phyloP scores from a whole-genome alignment of 2,329 filamentous ascomycete genomes.

The Lecanoromycetidae sp. region DNA sequence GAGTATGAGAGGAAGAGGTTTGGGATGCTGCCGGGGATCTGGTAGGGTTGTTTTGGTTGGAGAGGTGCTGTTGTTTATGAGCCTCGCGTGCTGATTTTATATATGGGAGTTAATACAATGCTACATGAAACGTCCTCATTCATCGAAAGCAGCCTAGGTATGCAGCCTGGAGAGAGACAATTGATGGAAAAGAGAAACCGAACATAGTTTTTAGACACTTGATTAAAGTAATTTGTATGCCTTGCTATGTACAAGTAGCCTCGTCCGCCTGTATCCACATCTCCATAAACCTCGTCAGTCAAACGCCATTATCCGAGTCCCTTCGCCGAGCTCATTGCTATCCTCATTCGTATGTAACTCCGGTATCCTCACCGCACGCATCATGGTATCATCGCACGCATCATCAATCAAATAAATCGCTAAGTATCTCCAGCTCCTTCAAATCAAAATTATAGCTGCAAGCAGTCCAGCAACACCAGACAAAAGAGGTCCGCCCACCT shows the following conservation, averaged over 20 bases:
- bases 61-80: no score
- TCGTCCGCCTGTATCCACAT: not conserved
- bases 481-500: not conserved
- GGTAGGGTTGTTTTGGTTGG: conserved; percentile 32
- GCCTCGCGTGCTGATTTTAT: conserved; percentile 31
- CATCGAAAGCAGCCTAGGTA: no score
- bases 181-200: no score
- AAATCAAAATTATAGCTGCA: not conserved
- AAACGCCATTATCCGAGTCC: no score
- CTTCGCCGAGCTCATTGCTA: not conserved
- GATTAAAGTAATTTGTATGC: no score
- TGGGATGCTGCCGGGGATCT: conserved; percentile 66
- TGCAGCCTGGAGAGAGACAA: no score
- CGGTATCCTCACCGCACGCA: not conserved
- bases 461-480: not conserved
- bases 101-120: not conserved
- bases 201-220: no score
- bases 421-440: not conserved
- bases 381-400: conserved; percentile 11
- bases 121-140: no score
- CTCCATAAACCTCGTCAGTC: no score
- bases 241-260: not conserved
- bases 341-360: not conserved
- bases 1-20: conserved; percentile 92
- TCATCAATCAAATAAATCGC: not conserved